Evolutionary conservation across 1,139 yeast species (phyloP).

Genomic region (Candida sojae): DNA sequence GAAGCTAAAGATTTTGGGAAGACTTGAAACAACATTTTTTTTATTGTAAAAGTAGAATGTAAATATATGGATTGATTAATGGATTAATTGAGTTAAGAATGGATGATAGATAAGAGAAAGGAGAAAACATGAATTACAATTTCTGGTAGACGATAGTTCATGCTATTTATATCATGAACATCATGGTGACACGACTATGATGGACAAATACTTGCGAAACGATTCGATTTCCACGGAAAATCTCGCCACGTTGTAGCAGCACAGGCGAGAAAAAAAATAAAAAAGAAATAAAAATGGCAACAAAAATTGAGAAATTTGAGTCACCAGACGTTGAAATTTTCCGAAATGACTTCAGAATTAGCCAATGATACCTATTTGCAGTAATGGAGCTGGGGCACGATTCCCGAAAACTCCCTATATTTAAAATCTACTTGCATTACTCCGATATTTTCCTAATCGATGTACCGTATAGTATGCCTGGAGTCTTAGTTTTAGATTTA

Average conservation of each 20-base stretch:
- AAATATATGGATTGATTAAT: background rate
- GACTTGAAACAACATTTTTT: conserved; percentile 4
- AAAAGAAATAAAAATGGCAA: background rate
- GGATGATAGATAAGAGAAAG: background rate
- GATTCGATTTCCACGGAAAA: conserved; percentile 1
- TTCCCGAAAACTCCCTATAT: background rate
- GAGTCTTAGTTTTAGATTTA: background rate
- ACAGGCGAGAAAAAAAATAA: background rate
- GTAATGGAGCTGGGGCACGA: background rate
- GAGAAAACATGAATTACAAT: background rate
- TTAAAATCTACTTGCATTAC: background rate
- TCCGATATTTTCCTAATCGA: background rate
- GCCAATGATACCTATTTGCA: background rate
- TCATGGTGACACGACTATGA: background rate
- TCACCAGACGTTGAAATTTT: conserved; percentile 2
- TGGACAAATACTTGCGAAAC: conserved; percentile 2
- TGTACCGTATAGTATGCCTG: background rate
- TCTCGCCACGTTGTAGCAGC: background rate
- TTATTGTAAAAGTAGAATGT: background rate
- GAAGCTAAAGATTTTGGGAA: conserved; percentile 3
- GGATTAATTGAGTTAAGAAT: background rate
- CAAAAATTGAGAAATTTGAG: background rate
- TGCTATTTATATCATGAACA: conserved; percentile 1
- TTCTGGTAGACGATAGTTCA: background rate
- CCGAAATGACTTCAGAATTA: background rate